phyloP scores from a whole-genome alignment of 2,329 filamentous ascomycete species.

The Cercospora nicotianae region DNA sequence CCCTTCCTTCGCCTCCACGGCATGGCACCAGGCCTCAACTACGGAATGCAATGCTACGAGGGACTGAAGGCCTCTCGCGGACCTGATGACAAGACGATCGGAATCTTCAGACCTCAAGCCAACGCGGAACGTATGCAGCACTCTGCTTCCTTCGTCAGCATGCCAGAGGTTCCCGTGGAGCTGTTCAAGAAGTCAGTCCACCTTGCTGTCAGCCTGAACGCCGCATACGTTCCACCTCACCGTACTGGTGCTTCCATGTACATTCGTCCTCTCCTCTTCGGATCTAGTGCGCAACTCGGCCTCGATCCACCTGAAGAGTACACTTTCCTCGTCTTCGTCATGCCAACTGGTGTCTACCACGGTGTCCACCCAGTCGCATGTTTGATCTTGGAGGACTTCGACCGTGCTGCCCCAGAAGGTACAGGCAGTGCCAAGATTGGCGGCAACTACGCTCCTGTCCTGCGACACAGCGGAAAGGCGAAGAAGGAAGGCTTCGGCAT shows the following conservation, averaged over 20 bases:
- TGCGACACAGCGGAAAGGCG: conserved; percentile 83
- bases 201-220: conserved; percentile 82
- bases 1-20: conserved; percentile 88
- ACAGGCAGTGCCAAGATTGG: conserved; percentile 92
- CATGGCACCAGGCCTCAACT: conserved; percentile 94
- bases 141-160: conserved; percentile 78
- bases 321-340: conserved; percentile 83
- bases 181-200: conserved; percentile 75
- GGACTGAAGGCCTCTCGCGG: conserved; percentile 95
- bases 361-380: conserved; percentile 84
- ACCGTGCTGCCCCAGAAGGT: conserved; percentile 86
- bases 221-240: conserved; percentile 86
- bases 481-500: conserved; percentile 82
- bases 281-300: conserved; percentile 81
- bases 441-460: conserved; percentile 91
- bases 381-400: conserved; percentile 87
- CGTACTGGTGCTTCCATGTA: conserved; percentile 90
- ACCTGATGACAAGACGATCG: conserved; percentile 67
- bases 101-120: conserved; percentile 81
- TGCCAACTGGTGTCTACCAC: conserved; percentile 93
- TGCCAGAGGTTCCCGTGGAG: conserved; percentile 74
- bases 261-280: conserved; percentile 84
- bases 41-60: conserved; percentile 96
- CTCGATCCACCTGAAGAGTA: conserved; percentile 88
- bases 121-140: conserved; percentile 84